Conservation (phyloP, 2,329 filamentous ascomycete genomes). For the Keithomyces neogunnii region DNA sequence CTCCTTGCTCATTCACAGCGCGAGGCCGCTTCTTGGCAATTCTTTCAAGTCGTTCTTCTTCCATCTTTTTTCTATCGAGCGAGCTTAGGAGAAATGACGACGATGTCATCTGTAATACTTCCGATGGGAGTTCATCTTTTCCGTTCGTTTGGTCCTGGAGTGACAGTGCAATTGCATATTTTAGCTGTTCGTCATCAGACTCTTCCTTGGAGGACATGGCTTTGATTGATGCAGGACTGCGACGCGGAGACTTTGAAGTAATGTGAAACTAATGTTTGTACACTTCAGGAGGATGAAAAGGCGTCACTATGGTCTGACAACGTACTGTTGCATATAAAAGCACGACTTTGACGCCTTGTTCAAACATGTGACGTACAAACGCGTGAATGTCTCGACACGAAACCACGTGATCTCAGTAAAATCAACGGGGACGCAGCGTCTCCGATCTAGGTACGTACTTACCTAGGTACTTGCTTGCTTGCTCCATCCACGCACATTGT, state of each 20-base stretch:
- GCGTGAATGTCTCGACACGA: neutral
- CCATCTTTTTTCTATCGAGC: slow-evolving; percentile 75
- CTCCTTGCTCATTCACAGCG: slow-evolving; percentile 16
- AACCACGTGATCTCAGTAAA: neutral
- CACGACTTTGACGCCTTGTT: neutral
- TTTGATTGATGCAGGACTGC: neutral
- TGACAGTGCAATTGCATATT: slow-evolving; percentile 51
- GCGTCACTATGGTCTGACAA: no score
- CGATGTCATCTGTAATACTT: neutral
- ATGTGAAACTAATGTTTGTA: no score
- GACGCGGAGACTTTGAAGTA: no score
- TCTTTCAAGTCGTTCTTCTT: slow-evolving; percentile 70
- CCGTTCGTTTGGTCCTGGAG: slow-evolving; percentile 24
- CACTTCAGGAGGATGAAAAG: no score
- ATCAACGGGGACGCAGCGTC: no score
- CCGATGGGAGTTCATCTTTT: neutral
- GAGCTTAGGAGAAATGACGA: slow-evolving; percentile 33
- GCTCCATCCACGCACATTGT: no score
- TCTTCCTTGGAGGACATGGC: slow-evolving; percentile 19
- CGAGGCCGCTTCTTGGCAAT: slow-evolving; percentile 44
- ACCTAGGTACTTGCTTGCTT: no score
- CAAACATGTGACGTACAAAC: neutral
- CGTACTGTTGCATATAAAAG: neutral
- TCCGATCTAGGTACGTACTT: no score
- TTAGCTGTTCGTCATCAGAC: slow-evolving; percentile 52